These are phyloP conservation scores for Paracoccidioides lutzii DNA, from an alignment of 2,329 filamentous ascomycete species.

Conservation along the genomic window DNA sequence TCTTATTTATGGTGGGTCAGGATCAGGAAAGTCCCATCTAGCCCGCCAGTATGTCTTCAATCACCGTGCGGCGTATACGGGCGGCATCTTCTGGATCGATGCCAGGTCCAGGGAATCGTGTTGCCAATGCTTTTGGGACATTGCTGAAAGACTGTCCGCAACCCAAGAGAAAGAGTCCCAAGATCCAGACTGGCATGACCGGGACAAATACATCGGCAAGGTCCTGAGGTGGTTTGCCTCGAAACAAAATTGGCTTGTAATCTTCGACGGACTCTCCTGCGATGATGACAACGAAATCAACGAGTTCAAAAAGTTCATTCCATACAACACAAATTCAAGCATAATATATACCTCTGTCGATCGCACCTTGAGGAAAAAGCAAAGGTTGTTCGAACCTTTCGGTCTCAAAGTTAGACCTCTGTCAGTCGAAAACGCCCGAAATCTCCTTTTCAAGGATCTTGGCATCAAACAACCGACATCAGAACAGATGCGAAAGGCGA, in stretches of 20 bases:
- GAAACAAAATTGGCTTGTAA: conserved; percentile 51
- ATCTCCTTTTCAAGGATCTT: conserved; percentile 50
- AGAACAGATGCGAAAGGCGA: conserved; percentile 44
- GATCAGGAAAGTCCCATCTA: conserved; percentile 56
- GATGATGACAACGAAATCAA: conserved; percentile 41
- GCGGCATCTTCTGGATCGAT: conserved; percentile 58
- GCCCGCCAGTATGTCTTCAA: conserved; percentile 54
- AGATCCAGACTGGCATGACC: conserved; percentile 27
- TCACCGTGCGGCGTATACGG: conserved; percentile 47
- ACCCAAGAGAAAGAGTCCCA: conserved; percentile 30
- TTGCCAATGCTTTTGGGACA: conserved; percentile 52
- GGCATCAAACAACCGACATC: conserved; percentile 44
- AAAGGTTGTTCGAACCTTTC: conserved; percentile 48
- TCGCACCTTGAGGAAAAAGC: conserved; percentile 41
- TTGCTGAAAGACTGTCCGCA: conserved; percentile 45
- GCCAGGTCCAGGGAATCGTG: conserved; percentile 48
- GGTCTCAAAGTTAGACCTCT: conserved; percentile 45
- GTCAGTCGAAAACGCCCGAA: conserved; percentile 44
- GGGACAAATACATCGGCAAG: conserved; percentile 40
- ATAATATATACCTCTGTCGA: conserved; percentile 59
- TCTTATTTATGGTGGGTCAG: conserved; percentile 51
- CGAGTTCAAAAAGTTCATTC: conserved; percentile 47
- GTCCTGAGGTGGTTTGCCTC: conserved; percentile 51
- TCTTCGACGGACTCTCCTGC: conserved; percentile 55
- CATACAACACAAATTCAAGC: conserved; percentile 48